Evolutionary conservation across 2,329 filamentous ascomycete species (phyloP).

Genomic region (Chrysosphaeria jannelii): DNA sequence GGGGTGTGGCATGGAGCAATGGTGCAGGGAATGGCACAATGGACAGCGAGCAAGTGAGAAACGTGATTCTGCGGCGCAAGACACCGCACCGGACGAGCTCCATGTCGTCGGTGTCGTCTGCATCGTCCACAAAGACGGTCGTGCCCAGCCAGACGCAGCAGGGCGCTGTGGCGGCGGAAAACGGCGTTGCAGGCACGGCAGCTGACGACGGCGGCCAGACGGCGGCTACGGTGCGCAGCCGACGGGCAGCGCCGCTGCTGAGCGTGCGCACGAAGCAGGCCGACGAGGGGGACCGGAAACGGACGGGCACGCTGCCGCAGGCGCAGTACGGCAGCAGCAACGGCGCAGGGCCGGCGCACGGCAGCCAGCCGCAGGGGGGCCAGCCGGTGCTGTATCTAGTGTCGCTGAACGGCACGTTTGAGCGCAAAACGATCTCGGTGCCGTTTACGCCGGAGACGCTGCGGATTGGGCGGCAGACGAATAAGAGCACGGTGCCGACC

Average conservation of each 20-base stretch:
- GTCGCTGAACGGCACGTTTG: conserved; percentile 87
- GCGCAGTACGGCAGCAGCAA: neutral
- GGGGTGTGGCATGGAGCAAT: conserved; percentile 35
- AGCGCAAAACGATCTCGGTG: conserved; percentile 83
- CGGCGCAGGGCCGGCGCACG: conserved; percentile 15
- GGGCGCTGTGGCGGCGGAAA: conserved; percentile 14
- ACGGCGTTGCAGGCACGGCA: conserved; percentile 10
- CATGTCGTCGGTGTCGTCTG: conserved; percentile 55
- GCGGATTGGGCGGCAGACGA: conserved; percentile 84
- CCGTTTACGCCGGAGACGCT: conserved; percentile 85
- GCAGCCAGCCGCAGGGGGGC: conserved; percentile 22
- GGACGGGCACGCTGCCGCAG: conserved; percentile 7
- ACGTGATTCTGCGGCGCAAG: conserved; percentile 78
- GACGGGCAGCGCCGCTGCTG: too few relatives aligned
- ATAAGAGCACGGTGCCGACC: conserved; percentile 81
- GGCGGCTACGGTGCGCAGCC: too few relatives aligned
- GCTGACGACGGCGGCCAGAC: conserved; percentile 1
- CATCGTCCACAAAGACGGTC: conserved; percentile 27
- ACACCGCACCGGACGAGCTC: conserved; percentile 66
- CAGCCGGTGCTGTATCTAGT: conserved; percentile 61
- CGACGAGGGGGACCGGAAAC: neutral
- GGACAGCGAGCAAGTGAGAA: conserved; percentile 58
- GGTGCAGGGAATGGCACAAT: conserved; percentile 25
- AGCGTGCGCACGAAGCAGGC: neutral
- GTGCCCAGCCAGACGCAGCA: conserved; percentile 22